Percentiles rank a stretch among this genome's conserved stretches.
Conservation (phyloP, 1,284 basidiomycete species). For the Sutorius eximius region DNA sequence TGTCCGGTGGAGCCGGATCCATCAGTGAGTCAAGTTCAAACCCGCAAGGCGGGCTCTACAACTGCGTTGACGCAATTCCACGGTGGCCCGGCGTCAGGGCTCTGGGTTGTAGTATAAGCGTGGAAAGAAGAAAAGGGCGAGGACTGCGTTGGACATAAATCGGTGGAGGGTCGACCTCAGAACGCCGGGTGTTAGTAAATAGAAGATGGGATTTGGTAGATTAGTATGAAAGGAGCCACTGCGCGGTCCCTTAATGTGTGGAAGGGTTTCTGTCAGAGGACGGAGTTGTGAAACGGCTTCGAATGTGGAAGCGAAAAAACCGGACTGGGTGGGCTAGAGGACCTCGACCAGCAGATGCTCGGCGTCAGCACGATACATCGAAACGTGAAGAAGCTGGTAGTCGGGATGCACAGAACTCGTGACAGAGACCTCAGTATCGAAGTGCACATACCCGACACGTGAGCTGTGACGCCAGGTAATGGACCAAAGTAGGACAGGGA, state of each 20-base stretch:
- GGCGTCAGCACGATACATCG: not conserved
- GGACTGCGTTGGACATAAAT: not conserved
- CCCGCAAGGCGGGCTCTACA: slow-evolving; percentile 2
- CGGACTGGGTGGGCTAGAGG: not conserved
- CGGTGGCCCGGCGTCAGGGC: slow-evolving; percentile 11
- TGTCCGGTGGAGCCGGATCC: not conserved
- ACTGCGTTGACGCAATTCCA: slow-evolving; percentile 13
- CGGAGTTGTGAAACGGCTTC: not conserved
- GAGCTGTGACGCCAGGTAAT: not conserved
- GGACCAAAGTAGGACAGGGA: not conserved
- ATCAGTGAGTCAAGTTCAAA: not conserved
- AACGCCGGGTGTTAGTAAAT: not conserved
- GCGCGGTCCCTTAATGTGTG: not conserved
- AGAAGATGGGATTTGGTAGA: not conserved
- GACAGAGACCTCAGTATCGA: not conserved
- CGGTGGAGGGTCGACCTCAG: not conserved
- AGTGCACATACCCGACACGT: not conserved
- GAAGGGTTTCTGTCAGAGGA: not conserved
- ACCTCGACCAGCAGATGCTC: not conserved
- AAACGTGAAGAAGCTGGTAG: not conserved
- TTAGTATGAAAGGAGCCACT: not conserved
- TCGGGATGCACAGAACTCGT: not conserved
- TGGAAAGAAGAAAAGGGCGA: slow-evolving; percentile 6
- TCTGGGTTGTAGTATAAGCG: slow-evolving; percentile 6
- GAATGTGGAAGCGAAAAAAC: not conserved